Conservation (phyloP, 805 yeast species). For the Yamadazyma endophytica region DNA sequence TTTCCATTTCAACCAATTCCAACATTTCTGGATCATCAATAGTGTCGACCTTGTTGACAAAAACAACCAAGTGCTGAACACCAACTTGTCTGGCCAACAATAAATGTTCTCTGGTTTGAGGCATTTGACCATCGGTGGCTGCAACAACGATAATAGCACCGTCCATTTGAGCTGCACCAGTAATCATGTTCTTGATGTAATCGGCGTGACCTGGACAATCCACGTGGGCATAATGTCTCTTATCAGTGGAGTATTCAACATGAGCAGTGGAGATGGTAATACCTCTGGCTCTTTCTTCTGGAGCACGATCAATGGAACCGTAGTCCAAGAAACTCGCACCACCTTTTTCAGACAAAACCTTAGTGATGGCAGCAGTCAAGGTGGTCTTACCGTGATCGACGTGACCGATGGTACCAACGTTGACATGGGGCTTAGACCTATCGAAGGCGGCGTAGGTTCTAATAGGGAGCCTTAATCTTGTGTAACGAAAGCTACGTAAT, state of each 20-base stretch:
- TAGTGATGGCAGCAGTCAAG: slow-evolving; percentile 97
- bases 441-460: slow-evolving; percentile 69
- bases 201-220: slow-evolving; percentile 84
- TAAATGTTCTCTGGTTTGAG: slow-evolving; percentile 98
- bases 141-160: slow-evolving; percentile 98
- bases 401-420: slow-evolving; percentile 97
- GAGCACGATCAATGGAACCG: slow-evolving; percentile 91
- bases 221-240: slow-evolving; percentile 95
- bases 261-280: slow-evolving; percentile 97
- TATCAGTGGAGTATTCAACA: slow-evolving; percentile 92
- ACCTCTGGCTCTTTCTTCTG: slow-evolving; percentile 99
- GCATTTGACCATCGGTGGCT: slow-evolving; percentile 99
- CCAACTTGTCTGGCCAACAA: slow-evolving; percentile 99
- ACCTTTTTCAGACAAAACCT: slow-evolving; percentile 81
- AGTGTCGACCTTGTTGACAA: slow-evolving; percentile 96
- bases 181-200: slow-evolving; percentile 97
- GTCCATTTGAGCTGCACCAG: slow-evolving; percentile 99
- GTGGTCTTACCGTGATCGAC: slow-evolving; percentile 99
- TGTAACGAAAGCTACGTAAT: no score
- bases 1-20: slow-evolving; percentile 99
- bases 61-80: slow-evolving; percentile 95
- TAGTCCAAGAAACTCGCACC: slow-evolving; percentile 94
- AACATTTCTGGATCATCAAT: slow-evolving; percentile 98
- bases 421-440: slow-evolving; percentile 95
- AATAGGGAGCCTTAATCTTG: no score